A percentile compares a stretch with the other conserved stretches of the same genome.
Conservation (phyloP, 2,329 filamentous ascomycete species). For the Nemania sp. region DNA sequence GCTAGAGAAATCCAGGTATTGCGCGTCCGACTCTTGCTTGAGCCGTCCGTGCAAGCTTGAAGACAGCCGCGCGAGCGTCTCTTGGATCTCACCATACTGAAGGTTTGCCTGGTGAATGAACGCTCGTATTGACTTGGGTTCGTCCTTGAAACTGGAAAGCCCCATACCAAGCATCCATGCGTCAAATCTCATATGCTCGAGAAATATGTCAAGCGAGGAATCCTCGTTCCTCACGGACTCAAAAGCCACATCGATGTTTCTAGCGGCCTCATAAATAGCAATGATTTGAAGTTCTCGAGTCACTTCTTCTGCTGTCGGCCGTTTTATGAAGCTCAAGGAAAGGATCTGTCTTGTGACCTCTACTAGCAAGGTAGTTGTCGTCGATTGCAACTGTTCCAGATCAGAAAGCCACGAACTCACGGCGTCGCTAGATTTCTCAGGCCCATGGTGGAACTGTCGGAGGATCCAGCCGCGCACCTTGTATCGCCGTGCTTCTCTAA, state of each 20-base stretch:
- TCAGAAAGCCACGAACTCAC: constrained; percentile 3
- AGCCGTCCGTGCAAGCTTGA: not conserved
- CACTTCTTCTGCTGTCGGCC: constrained; percentile 11
- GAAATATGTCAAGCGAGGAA: constrained; percentile 10
- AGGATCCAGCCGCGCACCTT: constrained; percentile 9
- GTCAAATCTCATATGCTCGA: constrained; percentile 11
- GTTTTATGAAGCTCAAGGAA: not conserved
- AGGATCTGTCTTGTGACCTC: constrained; percentile 3
- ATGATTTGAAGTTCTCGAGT: constrained; percentile 5
- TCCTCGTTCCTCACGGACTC: not conserved
- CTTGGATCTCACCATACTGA: constrained; percentile 1
- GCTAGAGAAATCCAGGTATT: not conserved
- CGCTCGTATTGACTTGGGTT: not conserved
- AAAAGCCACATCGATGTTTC: not conserved
- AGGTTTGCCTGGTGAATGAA: not conserved
- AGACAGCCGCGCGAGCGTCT: not conserved
- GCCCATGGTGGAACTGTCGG: constrained; percentile 14
- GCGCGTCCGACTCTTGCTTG: not conserved
- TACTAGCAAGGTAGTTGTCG: not conserved
- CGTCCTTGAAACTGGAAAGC: not conserved
- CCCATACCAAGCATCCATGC: constrained; percentile 5
- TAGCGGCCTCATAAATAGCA: constrained; percentile 5
- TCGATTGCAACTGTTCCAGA: constrained; percentile 1
- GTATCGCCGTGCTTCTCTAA: constrained; percentile 1
- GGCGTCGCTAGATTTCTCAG: constrained; percentile 2